Percentiles rank a stretch among this genome's conserved stretches.
Conservation (phyloP, 192 early-diverging fungal genomes). For the Coemansia sp. region DNA sequence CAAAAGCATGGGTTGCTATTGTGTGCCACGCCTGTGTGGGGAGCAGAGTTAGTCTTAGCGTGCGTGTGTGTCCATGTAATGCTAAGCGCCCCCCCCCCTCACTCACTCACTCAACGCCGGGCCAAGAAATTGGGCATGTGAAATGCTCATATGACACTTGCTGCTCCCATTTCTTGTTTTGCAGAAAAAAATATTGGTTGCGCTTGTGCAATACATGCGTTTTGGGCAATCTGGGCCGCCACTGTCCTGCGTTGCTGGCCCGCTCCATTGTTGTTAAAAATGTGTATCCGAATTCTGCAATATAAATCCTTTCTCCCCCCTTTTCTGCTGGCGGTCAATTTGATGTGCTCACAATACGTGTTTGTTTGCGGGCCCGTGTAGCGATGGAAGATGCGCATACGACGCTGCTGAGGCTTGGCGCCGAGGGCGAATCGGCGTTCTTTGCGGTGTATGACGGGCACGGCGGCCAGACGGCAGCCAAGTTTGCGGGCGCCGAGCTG, state of each 20-base stretch:
- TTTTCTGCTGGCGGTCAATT: background rate
- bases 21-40: background rate
- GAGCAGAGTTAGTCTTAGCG: background rate
- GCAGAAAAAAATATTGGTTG: background rate
- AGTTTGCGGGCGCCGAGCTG: constrained; percentile 75
- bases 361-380: constrained; percentile 10
- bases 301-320: background rate
- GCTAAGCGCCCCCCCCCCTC: too few species aligned
- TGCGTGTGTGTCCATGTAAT: background rate
- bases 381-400: constrained; percentile 99
- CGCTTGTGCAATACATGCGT: background rate
- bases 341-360: background rate
- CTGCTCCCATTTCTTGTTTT: background rate
- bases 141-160: background rate
- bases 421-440: constrained; percentile 68
- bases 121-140: background rate
- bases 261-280: background rate
- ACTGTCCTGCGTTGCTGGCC: background rate
- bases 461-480: constrained; percentile 82
- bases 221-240: background rate
- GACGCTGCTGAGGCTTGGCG: constrained; percentile 68
- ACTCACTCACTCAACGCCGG: too few species aligned
- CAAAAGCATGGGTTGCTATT: background rate
- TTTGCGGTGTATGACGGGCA: constrained; percentile 99
- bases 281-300: constrained; percentile 5